phyloP scores from a whole-genome alignment of 495 filamentous ascomycete species.

The Rusavskia elegans region DNA sequence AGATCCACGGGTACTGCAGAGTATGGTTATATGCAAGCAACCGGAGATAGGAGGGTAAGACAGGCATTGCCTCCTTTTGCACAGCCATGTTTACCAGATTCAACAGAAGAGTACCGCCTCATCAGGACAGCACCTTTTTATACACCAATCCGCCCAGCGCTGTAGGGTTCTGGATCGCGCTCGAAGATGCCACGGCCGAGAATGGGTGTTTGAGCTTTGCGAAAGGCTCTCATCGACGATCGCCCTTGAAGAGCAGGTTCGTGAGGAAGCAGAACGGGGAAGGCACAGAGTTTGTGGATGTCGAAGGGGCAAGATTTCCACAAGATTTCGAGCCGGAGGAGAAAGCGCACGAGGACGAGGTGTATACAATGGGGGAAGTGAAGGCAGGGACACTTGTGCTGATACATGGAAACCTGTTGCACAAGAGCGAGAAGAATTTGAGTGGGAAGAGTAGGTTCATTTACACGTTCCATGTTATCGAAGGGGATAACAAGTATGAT shows the following conservation, averaged over 20 bases:
- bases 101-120: constrained; percentile 48
- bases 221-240: constrained; percentile 57
- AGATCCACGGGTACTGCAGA: constrained; percentile 68
- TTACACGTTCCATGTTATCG: constrained; percentile 96
- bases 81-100: too few relatives aligned
- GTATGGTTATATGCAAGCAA: constrained; percentile 97
- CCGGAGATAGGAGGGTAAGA: constrained; percentile 68
- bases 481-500: constrained; percentile 73
- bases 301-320: constrained; percentile 27
- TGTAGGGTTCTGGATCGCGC: constrained; percentile 89
- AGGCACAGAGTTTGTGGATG: constrained; percentile 38
- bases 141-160: constrained; percentile 85
- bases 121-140: constrained; percentile 84
- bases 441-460: constrained; percentile 79
- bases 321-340: constrained; percentile 10
- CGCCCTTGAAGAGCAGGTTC: constrained; percentile 51
- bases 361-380: constrained; percentile 59
- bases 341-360: constrained; percentile 27
- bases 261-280: constrained; percentile 43
- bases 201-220: constrained; percentile 85
- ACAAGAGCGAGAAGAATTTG: constrained; percentile 87
- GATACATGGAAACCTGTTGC: constrained; percentile 91
- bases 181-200: constrained; percentile 70
- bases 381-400: constrained; percentile 79
- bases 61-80: too few relatives aligned